Evolutionary conservation across 768 basidiomycete species (phyloP).

Genomic region (Xerocomus potaroensis): DNA sequence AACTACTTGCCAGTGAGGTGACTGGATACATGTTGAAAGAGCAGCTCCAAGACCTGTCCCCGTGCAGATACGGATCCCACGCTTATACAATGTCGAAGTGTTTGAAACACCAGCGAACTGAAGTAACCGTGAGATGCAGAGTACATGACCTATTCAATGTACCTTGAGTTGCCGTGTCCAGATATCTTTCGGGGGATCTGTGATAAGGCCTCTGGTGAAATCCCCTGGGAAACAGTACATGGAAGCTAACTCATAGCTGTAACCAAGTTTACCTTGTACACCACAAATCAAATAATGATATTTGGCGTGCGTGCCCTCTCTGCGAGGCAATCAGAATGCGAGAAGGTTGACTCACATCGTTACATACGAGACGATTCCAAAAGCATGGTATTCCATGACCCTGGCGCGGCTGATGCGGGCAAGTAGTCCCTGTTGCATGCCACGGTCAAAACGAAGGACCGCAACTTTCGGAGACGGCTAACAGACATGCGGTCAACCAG

Average conservation of each 20-base stretch:
- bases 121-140: conserved; percentile 2
- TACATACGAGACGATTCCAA: conserved; percentile 70
- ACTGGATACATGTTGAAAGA: conserved; percentile 75
- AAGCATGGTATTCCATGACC: conserved; percentile 80
- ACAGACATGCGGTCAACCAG: conserved; percentile 5
- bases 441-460: conserved; percentile 72
- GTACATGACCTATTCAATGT: conserved; percentile 3
- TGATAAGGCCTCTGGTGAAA: conserved; percentile 69
- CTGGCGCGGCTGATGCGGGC: conserved; percentile 69
- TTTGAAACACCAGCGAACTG: conserved; percentile 79
- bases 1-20: conserved; percentile 55
- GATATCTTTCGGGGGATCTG: conserved; percentile 60
- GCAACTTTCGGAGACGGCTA: conserved; percentile 80
- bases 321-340: conserved; percentile 25
- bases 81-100: conserved; percentile 73
- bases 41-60: conserved; percentile 80
- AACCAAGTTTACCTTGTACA: conserved; percentile 50
- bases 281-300: conserved; percentile 81
- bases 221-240: conserved; percentile 42
- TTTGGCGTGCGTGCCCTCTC: conserved; percentile 68
- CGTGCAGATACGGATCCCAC: conserved; percentile 78
- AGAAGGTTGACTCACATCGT: neutral
- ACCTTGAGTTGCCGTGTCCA: conserved; percentile 85
- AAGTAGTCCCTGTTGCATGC: conserved; percentile 80
- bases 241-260: neutral